Base-by-base conservation (phyloP, 2,329 filamentous ascomycete species). In the Colletotrichum magnum region DNA sequence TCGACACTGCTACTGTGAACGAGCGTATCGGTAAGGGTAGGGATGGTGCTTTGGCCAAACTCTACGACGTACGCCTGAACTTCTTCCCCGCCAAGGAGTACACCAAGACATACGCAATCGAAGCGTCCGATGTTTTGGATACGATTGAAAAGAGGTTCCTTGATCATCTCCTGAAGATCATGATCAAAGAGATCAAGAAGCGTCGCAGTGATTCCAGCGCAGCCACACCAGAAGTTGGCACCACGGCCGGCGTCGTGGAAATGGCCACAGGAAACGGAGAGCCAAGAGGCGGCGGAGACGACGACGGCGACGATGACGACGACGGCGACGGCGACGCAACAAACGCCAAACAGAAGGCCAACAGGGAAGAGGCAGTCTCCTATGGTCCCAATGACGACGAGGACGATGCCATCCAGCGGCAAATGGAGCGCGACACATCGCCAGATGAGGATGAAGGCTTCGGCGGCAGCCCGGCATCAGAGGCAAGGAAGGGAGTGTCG, bases 301-400 rank as follows among this genome's bases (percentile, higher is more conserved):
- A 90, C 54, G 88, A 90, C 28, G 89, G 88, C 26, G 87, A 90
- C 53, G 91, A 93, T 48, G 92, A 93, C 67, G 89, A 91, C n/a
- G 91, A 90, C 32, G 94, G 90, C 52, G 95, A 96, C 62, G 91
- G 90, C 65, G 93, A 97, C 77, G 94, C 89, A 58, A 95, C 90
- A 4, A 89, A 87, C 71, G 89, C 89, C 74, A 97, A 94, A 82
- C 87, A 90, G 76, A 89, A 88, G 74, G 89, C 90, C 53, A 96
- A 97, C 78, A 91, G 93, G 48, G 85, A 88, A 60, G 93, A 97
- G 80, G 93, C 92, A 36, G 91, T 95, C 2, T 96, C 94, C 15
- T 98, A 98, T 74, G 95, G 94, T 47, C 93, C 92, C 41, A 97
- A 97, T 54, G 96, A 98, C 77, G 95, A 97, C 5, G 95, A 95